Percentiles rank a stretch among this genome's conserved stretches.
phyloP scores from a whole-genome alignment of 768 basidiomycete genomes.

The Neoboletus brunneissimus region DNA sequence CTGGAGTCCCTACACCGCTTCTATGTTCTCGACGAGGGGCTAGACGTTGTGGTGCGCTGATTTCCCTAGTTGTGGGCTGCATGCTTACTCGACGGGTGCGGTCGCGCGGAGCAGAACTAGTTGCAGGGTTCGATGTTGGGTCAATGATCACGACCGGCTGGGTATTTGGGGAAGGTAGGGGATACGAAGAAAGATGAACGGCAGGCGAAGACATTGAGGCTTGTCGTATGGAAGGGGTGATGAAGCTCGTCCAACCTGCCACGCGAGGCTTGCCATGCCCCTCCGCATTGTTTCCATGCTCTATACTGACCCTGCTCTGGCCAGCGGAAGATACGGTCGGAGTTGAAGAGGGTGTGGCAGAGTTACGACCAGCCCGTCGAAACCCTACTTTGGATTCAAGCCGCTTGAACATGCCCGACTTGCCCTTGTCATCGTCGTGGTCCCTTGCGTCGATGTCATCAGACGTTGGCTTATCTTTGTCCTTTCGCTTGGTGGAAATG shows the following conservation, averaged over 20 bases:
- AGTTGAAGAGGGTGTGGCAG: constrained; percentile 38
- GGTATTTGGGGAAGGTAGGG: constrained; percentile 52
- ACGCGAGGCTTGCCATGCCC: constrained; percentile 40
- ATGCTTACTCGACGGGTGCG: constrained; percentile 42
- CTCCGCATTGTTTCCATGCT: constrained; percentile 37
- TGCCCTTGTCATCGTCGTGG: constrained; percentile 41
- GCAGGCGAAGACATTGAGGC: constrained; percentile 77
- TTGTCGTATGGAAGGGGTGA: constrained; percentile 62
- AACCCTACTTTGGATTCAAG: constrained; percentile 53
- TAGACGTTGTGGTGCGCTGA: constrained; percentile 40
- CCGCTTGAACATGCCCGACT: constrained; percentile 44
- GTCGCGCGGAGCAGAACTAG: constrained; percentile 47
- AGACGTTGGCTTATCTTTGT: constrained; percentile 35
- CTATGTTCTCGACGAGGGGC: constrained; percentile 33
- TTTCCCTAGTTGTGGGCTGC: constrained; percentile 36
- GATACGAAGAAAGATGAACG: constrained; percentile 60
- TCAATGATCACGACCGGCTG: constrained; percentile 45
- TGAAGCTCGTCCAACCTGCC: constrained; percentile 57
- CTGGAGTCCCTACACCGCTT: constrained; percentile 21
- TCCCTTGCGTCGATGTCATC: constrained; percentile 28
- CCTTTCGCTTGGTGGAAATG: constrained; percentile 44
- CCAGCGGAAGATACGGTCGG: constrained; percentile 36
- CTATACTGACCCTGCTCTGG: constrained; percentile 21
- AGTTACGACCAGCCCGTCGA: constrained; percentile 42
- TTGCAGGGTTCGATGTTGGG: constrained; percentile 45